A percentile compares a stretch with the other conserved stretches of the same genome.
Evolutionary conservation across 306 rosid species (phyloP).

Genomic region (Quillaja saponaria): DNA sequence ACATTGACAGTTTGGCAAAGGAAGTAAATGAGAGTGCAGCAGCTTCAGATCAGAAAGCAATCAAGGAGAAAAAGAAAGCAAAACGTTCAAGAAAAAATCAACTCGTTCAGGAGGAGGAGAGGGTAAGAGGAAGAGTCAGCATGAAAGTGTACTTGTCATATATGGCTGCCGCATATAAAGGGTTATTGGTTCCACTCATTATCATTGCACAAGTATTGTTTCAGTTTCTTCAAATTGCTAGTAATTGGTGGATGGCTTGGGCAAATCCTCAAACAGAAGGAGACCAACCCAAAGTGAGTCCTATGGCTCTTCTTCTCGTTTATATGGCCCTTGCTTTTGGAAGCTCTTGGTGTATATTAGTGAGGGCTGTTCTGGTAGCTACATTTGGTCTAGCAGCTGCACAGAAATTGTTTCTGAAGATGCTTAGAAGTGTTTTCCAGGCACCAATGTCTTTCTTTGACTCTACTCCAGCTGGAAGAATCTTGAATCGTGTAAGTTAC

Average conservation of each 20-base stretch:
- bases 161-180: constrained; percentile 99
- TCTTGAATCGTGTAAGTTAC: constrained; percentile 84
- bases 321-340: constrained; percentile 98
- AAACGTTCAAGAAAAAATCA: constrained; percentile 85
- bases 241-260: constrained; percentile 99
- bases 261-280: constrained; percentile 99
- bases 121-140: constrained; percentile 98
- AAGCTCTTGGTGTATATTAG: constrained; percentile 83
- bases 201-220: constrained; percentile 78
- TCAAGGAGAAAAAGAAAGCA: constrained; percentile 87
- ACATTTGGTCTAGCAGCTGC: constrained; percentile 94
- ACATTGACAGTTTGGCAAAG: constrained; percentile 70
- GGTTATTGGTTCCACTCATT: constrained; percentile 81
- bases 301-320: constrained; percentile 75
- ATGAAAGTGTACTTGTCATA: constrained; percentile 95
- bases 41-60: constrained; percentile 64
- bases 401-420: constrained; percentile 73
- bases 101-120: constrained; percentile 98
- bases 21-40: constrained; percentile 85
- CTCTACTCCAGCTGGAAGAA: constrained; percentile 93
- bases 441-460: constrained; percentile 98
- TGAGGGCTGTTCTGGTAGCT: constrained; percentile 86
- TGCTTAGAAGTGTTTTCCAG: constrained; percentile 81
- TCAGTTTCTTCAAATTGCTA: constrained; percentile 99
- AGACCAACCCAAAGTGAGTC: constrained; percentile 78